Percentiles rank a stretch among this genome's conserved stretches.
Conservation (phyloP, 495 filamentous ascomycete genomes). For the Penicillium crystallinum region DNA sequence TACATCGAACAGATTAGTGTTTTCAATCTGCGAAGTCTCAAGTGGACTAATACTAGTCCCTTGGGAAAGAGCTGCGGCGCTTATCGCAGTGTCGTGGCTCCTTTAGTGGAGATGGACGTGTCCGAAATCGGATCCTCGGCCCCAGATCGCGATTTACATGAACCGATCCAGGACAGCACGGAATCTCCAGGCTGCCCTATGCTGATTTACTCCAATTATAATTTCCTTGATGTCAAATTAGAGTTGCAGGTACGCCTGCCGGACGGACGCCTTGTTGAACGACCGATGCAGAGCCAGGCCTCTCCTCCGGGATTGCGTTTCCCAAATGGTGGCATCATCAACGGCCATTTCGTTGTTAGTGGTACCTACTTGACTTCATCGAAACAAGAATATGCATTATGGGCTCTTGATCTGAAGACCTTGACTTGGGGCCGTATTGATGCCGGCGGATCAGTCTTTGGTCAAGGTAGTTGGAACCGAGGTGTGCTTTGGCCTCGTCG, state of each 20-base stretch:
- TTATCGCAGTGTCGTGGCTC: conserved; percentile 90
- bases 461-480: conserved; percentile 94
- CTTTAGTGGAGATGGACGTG: conserved; percentile 63
- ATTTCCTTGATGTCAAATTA: conserved; percentile 93
- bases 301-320: conserved; percentile 91
- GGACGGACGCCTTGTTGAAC: conserved; percentile 81
- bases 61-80: conserved; percentile 90
- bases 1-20: conserved; percentile 98
- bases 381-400: conserved; percentile 96
- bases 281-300: conserved; percentile 78
- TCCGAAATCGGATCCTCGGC: conserved; percentile 62
- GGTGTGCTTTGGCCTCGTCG: conserved; percentile 88
- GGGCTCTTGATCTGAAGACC: conserved; percentile 84
- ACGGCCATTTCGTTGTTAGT: conserved; percentile 92
- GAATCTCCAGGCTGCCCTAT: conserved; percentile 67
- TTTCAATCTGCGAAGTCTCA: conserved; percentile 92
- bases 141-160: conserved; percentile 32
- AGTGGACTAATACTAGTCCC: conserved; percentile 84
- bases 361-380: conserved; percentile 96
- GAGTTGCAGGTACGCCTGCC: conserved; percentile 83
- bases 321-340: conserved; percentile 89
- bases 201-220: conserved; percentile 99
- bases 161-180: conserved; percentile 29
- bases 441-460: conserved; percentile 88
- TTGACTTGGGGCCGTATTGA: conserved; percentile 94